A percentile compares a stretch with the other conserved stretches of the same genome.
These are phyloP conservation scores for Gorgonomyces haynaldii DNA, from an alignment of 192 early-diverging fungal species.

Conservation along the genomic window DNA sequence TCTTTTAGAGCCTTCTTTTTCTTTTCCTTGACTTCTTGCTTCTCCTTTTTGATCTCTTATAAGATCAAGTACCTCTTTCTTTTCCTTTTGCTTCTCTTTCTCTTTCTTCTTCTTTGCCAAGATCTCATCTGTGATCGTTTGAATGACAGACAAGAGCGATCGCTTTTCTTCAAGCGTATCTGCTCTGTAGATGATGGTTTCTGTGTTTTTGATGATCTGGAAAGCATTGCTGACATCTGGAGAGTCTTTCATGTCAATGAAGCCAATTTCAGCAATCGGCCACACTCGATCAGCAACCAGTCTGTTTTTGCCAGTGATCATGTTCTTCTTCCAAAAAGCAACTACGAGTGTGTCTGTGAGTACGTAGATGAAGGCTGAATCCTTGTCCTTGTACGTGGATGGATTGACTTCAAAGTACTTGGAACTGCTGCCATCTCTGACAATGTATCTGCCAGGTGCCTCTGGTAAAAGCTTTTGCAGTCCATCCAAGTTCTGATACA, in stretches of 20 bases:
- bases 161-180: slow-evolving; percentile 63
- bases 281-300: slow-evolving; percentile 76
- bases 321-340: slow-evolving; percentile 65
- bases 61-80: neutral
- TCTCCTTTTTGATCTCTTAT: slow-evolving; percentile 7
- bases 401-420: slow-evolving; percentile 68
- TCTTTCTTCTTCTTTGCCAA: slow-evolving; percentile 26
- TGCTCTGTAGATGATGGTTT: slow-evolving; percentile 60
- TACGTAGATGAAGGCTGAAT: slow-evolving; percentile 68
- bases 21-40: slow-evolving; percentile 4
- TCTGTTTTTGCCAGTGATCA: slow-evolving; percentile 48
- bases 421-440: slow-evolving; percentile 22
- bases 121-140: slow-evolving; percentile 47
- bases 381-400: slow-evolving; percentile 54
- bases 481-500: slow-evolving; percentile 37
- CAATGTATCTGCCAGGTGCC: slow-evolving; percentile 15
- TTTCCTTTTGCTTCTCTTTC: slow-evolving; percentile 12
- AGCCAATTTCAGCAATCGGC: slow-evolving; percentile 59
- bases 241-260: slow-evolving; percentile 78
- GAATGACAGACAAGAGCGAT: slow-evolving; percentile 42
- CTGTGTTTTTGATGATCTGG: slow-evolving; percentile 73
- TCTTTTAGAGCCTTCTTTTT: slow-evolving; percentile 16
- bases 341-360: slow-evolving; percentile 78
- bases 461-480: slow-evolving; percentile 23
- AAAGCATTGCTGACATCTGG: slow-evolving; percentile 66